Percentiles rank a stretch among this genome's conserved stretches.
These are phyloP conservation scores for Calocera viscosa DNA, from an alignment of 768 basidiomycete species.

Conservation along the genomic window DNA sequence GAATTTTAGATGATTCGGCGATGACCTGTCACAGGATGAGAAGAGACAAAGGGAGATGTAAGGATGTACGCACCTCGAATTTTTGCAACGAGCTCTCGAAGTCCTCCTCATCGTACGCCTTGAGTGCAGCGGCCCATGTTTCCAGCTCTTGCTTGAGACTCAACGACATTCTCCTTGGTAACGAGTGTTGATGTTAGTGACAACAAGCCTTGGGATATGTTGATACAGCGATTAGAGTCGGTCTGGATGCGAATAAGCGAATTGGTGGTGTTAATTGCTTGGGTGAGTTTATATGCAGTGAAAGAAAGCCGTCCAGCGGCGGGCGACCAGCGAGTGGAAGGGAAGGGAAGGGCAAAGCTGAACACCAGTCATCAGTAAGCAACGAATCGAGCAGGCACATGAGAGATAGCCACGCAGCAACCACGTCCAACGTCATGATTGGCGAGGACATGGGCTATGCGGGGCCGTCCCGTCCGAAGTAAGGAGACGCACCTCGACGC, in stretches of 20 bases:
- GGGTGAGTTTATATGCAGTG: not conserved
- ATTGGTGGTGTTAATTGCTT: not conserved
- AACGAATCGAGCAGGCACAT: not conserved
- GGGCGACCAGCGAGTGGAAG: not conserved
- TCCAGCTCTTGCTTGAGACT: conserved; percentile 42
- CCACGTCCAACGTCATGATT: not conserved
- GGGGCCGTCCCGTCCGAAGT: not conserved
- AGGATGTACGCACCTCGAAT: conserved; percentile 47
- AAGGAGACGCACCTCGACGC: conserved; percentile 1
- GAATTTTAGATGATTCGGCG: conserved; percentile 77
- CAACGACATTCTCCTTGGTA: not conserved
- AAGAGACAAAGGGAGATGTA: not conserved
- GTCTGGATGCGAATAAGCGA: not conserved
- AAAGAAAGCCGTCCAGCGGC: conserved; percentile 6
- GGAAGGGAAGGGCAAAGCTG: conserved; percentile 3
- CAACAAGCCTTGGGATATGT: too few relatives aligned
- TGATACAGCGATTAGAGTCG: not conserved
- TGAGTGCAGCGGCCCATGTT: conserved; percentile 75
- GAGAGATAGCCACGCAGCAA: not conserved
- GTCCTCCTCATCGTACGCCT: conserved; percentile 76
- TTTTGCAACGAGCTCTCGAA: conserved; percentile 61
- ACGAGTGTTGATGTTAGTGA: not conserved
- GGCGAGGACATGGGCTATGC: not conserved
- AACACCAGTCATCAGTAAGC: not conserved
- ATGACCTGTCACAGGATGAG: conserved; percentile 41